Base-by-base conservation (phyloP, 768 basidiomycete species). In the Podaxis mareebaensis region DNA sequence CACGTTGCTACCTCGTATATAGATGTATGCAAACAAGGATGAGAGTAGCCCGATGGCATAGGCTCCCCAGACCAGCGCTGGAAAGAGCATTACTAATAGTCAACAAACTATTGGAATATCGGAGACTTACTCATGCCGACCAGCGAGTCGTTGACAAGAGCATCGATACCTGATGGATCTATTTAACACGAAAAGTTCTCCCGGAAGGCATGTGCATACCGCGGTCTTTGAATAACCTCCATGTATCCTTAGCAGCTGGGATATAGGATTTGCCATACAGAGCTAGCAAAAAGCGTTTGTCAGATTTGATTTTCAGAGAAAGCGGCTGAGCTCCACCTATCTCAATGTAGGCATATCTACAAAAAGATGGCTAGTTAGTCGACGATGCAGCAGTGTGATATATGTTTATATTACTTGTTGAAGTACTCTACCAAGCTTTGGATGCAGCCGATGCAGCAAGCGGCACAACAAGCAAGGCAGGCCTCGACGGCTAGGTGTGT, bases 241-340 rank as follows among this genome's bases (percentile, higher is more conserved):
- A 95, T 0, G 93, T 92, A 72, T 92, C 91, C 72, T 90, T 92
- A 0, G 93, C 91, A 30, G 92, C 92, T 26, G 79, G 72, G 48
- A 94, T 82, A 67, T 93, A 95, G 1, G 89, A 77, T 74, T 95
- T 95, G 38, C 93, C 93, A 71, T 94, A 95, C 10, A 94, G 77
- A 0, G 92, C 90, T 90, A 49, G 17, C 33, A 33, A 39, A 58
- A 33, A 10, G 2, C 33, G 33, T 33, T 58, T 53, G 30, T 55
- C 61, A 54, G 15, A 28, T 36, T 22, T 7, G 26, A 53, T 39
- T 53, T 52, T n/a, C 12, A 20, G 28, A 52, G 11, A 54, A 2
- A 22, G 36, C 61, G 38, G 39, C 38, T 30, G 61, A 28, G 22
- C 28, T 78, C 44, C 67, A 89, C 87, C 87, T 53, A 94, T 93